phyloP scores from a whole-genome alignment of 345 rosid species.

The Gynandropsis gynandra region DNA sequence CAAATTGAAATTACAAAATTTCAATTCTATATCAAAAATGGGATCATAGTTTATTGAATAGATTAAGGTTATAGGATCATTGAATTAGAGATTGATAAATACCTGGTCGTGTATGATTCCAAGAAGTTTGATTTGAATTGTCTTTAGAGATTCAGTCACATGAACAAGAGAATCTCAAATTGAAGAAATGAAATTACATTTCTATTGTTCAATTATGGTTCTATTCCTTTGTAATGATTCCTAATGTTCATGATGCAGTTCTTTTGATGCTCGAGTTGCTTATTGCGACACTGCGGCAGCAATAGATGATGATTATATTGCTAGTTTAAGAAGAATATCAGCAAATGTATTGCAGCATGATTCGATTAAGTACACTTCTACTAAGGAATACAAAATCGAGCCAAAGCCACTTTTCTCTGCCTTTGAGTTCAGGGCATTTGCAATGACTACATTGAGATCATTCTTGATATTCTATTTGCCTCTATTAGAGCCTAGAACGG shows the following conservation, averaged over 20 bases:
- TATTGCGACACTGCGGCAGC: slow-evolving; percentile 82
- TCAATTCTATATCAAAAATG: too few relatives aligned
- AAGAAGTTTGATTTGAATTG: neutral
- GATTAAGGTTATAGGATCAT: too few relatives aligned
- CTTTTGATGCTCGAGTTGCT: slow-evolving; percentile 53
- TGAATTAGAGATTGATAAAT: too few relatives aligned
- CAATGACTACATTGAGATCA: slow-evolving; percentile 79
- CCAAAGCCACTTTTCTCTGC: slow-evolving; percentile 81
- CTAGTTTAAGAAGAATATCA: slow-evolving; percentile 38
- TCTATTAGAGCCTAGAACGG: slow-evolving; percentile 65
- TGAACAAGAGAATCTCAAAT: neutral
- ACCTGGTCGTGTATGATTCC: neutral
- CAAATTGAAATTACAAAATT: too few relatives aligned
- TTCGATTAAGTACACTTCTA: slow-evolving; percentile 35
- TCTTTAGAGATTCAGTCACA: slow-evolving; percentile 3
- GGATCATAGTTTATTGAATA: too few relatives aligned
- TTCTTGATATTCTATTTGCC: slow-evolving; percentile 83
- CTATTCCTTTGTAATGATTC: slow-evolving; percentile 15
- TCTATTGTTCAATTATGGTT: neutral
- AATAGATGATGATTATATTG: slow-evolving; percentile 46
- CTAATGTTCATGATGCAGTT: slow-evolving; percentile 30
- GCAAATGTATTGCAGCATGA: slow-evolving; percentile 37
- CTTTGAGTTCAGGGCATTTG: slow-evolving; percentile 64
- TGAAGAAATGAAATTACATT: neutral
- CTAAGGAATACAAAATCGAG: slow-evolving; percentile 64